Percentiles rank a stretch among this genome's conserved stretches.
These are phyloP conservation scores for Exophiala spinifera DNA, from an alignment of 2,329 filamentous ascomycete genomes.

Conservation along the genomic window DNA sequence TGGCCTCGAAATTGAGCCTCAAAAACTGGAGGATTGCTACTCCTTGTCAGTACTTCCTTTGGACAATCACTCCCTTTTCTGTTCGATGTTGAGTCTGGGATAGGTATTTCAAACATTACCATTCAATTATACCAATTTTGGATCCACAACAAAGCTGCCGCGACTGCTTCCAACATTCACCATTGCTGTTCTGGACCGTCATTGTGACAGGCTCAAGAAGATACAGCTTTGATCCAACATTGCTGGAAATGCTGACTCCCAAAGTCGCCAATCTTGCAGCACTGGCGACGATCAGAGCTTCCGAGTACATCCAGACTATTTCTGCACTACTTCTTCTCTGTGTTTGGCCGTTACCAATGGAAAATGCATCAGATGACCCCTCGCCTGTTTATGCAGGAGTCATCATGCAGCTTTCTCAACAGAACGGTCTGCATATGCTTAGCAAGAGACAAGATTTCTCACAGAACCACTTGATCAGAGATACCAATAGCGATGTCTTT, in stretches of 20 bases:
- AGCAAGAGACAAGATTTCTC: too few species aligned
- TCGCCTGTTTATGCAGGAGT: conserved; percentile 9
- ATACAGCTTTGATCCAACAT: conserved; percentile 6
- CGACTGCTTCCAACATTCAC: background rate
- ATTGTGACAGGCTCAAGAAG: conserved; percentile 11
- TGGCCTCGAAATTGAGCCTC: too few species aligned
- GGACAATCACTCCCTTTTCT: background rate
- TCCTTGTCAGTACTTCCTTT: too few species aligned
- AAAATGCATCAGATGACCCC: conserved; percentile 3
- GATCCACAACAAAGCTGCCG: background rate
- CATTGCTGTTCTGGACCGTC: conserved; percentile 9
- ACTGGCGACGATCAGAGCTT: background rate
- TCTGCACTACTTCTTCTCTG: conserved; percentile 10
- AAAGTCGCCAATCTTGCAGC: conserved; percentile 1
- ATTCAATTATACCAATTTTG: conserved; percentile 5
- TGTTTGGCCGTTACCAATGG: conserved; percentile 12
- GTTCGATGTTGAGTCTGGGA: too few species aligned
- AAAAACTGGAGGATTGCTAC: too few species aligned
- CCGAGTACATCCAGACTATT: conserved; percentile 8
- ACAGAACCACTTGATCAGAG: too few species aligned
- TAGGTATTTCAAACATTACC: conserved; percentile 12
- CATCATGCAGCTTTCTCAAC: conserved; percentile 8
- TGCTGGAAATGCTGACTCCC: background rate
- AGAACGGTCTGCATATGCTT: conserved; percentile 10
- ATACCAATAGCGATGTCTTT: too few species aligned